Evolutionary conservation across 2,329 filamentous ascomycete genomes (phyloP), one percentile per base, ranked within the genome.

Genomic region (Camillea tinctor): DNA sequence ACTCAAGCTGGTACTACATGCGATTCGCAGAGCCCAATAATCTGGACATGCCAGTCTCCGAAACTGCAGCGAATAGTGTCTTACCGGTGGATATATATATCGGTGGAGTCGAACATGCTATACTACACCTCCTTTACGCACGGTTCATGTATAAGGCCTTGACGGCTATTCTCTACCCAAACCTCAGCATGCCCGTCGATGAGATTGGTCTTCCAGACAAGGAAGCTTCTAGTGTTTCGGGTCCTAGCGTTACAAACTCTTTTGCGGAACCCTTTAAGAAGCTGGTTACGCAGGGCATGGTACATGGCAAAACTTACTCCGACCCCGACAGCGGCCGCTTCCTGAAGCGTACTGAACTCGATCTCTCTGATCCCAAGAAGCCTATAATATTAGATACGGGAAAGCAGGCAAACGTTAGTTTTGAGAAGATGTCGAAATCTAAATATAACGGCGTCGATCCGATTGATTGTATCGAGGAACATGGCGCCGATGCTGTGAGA

Each of bases 361-460:
- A 93, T 64, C 68, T 88, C 4, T 80, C 79, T 3, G 80, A 84
- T 49, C 78, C 83, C 0, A 76, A 79, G 0, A 76, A 77, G 13
- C 90, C 90, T 1, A 79, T 80, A 57, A 83, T 95, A n/a, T 80
- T 80, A 19, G 80, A 82, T 0, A 90, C 86, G 0, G 85, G 86
- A 3, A 76, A 83, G 53, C 69, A 71, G 0, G 86, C 89, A 1
- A 83, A 79, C 24, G 75, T 92, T 19, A 88, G 85, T 1, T 96
- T 84, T 68, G 92, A 96, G 73, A 97, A 97, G 73, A 97, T 97
- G 93, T 95, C 91, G 48, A 97, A 97, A 77, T 96, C 91, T 69
- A 97, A 97, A 75, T 83, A 95, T 77, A 97, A 97, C 71, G 93
- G 93, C 23, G 91, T 96, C 6, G 92, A 96, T 71, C 93, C 93